These are phyloP conservation scores for Rhinocladiella mackenziei DNA, from an alignment of 2,329 filamentous ascomycete genomes.

Conservation along the genomic window DNA sequence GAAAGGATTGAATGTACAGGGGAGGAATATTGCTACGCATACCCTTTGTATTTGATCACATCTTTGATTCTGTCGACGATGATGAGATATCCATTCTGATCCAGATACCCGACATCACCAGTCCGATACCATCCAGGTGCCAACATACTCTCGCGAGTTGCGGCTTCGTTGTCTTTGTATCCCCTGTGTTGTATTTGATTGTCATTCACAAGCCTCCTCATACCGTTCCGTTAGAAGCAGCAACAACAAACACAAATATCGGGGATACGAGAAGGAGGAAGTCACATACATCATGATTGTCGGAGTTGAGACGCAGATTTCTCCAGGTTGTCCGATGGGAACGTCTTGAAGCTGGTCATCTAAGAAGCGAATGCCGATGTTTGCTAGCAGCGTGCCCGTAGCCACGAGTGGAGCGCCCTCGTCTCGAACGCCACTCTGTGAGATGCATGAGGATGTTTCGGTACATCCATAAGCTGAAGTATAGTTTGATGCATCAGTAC, in stretches of 20 bases:
- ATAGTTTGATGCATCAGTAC: neutral
- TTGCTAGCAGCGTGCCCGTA: conserved; percentile 4
- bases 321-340: conserved; percentile 1
- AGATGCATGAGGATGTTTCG: conserved; percentile 3
- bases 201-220: too few relatives aligned
- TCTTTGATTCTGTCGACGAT: conserved; percentile 79
- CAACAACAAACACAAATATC: too few relatives aligned
- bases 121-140: conserved; percentile 73
- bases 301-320: conserved; percentile 5
- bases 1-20: too few relatives aligned
- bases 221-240: too few relatives aligned
- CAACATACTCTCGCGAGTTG: conserved; percentile 7
- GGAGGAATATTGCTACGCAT: neutral
- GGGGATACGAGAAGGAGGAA: too few relatives aligned
- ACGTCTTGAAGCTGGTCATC: conserved; percentile 5
- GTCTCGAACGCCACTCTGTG: conserved; percentile 5
- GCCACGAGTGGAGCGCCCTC: conserved; percentile 2
- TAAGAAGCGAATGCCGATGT: conserved; percentile 3
- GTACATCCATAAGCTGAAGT: conserved; percentile 4
- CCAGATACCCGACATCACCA: conserved; percentile 76
- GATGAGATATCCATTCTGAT: conserved; percentile 73
- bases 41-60: conserved; percentile 60
- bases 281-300: conserved; percentile 7
- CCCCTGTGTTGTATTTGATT: neutral
- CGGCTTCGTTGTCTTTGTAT: conserved; percentile 7